phyloP scores from a whole-genome alignment of 2,329 filamentous ascomycete species.

The Aschersonia sp. region DNA sequence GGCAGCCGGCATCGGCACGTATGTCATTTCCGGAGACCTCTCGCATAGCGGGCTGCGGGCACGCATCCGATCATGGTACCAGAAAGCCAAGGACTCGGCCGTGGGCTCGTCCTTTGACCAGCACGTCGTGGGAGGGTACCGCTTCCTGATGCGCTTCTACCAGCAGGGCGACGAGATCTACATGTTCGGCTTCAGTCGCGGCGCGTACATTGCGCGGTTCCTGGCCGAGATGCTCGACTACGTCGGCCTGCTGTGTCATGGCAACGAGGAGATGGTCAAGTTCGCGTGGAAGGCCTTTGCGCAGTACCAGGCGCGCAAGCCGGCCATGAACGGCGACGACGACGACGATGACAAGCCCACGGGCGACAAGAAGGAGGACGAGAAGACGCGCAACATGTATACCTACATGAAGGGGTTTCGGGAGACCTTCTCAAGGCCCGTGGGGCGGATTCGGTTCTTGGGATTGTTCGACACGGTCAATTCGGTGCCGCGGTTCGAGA shows the following conservation, averaged over 20 bases:
- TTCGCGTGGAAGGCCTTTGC: constrained; percentile 78
- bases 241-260: constrained; percentile 63
- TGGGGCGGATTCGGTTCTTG: constrained; percentile 59
- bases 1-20: constrained; percentile 57
- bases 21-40: constrained; percentile 46
- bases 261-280: constrained; percentile 72
- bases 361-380: constrained; percentile 10
- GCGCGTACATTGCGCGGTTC: constrained; percentile 60
- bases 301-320: constrained; percentile 53
- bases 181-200: constrained; percentile 62
- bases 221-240: constrained; percentile 76
- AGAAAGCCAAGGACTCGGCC: constrained; percentile 65
- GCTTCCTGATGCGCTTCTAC: constrained; percentile 65
- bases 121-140: constrained; percentile 73
- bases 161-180: constrained; percentile 50
- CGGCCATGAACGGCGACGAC: constrained; percentile 23
- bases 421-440: constrained; percentile 66
- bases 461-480: constrained; percentile 77
- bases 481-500: constrained; percentile 64
- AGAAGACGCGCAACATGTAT: constrained; percentile 42
- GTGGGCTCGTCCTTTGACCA: constrained; percentile 69
- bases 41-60: constrained; percentile 41
- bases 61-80: constrained; percentile 50
- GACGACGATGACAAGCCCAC: constrained; percentile 22
- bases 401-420: constrained; percentile 66